Evolutionary conservation across 345 rosid species (phyloP).

Genomic region (Eucalyptus curtisii): DNA sequence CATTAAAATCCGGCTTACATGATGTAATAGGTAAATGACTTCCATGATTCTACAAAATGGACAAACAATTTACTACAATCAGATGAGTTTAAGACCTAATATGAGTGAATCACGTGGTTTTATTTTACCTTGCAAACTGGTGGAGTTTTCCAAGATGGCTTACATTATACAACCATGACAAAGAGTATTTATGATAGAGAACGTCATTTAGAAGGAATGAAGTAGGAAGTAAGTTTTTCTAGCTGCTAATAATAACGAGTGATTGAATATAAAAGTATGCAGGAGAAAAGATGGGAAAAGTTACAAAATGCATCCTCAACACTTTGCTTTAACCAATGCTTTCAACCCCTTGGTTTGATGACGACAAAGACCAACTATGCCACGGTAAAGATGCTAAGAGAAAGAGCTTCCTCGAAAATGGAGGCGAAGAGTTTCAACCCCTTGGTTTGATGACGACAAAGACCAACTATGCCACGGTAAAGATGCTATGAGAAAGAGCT

Average conservation of each 20-base stretch:
- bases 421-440: neutral
- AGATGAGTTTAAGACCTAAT: neutral
- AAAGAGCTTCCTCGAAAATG: conserved; percentile 3
- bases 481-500: conserved; percentile 6
- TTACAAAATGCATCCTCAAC: too few species aligned
- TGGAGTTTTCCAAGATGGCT: neutral
- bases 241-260: neutral
- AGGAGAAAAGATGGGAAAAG: too few species aligned
- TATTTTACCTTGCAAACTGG: neutral
- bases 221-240: neutral
- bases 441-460: conserved; percentile 6
- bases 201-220: neutral
- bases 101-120: neutral
- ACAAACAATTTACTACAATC: neutral
- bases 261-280: too few species aligned
- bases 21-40: neutral
- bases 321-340: too few species aligned
- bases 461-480: neutral
- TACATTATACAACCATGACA: neutral
- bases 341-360: conserved; percentile 2
- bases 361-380: neutral
- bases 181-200: neutral
- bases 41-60: neutral
- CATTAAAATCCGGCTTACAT: neutral
- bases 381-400: neutral